Base-by-base conservation (phyloP, 73 alveolate species). In the Paramecium sexaurelia region DNA sequence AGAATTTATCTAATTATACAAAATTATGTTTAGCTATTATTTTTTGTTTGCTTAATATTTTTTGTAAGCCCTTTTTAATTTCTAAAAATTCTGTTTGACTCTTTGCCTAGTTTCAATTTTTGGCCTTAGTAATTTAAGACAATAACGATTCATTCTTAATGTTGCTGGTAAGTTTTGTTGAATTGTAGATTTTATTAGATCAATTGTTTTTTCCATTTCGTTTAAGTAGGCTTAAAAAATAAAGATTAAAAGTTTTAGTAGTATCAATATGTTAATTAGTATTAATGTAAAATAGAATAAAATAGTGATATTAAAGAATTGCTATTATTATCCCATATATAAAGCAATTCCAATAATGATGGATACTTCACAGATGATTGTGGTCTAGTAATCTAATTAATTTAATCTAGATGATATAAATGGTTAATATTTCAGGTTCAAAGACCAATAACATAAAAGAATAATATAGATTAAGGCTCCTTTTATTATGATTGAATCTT, bases 401-500 rank as follows among this genome's bases (percentile, higher is more conserved):
- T 78, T 78, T 19, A 78, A 33, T 41, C 55, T 45, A 11, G 26
- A 20, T 17, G 73, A 36, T 78, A 6, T 22, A 45, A 29, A 78
- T 19, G 90, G 90, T 10, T 27, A n/a, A 78, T 24, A 27, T 24
- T 20, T 17, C 9, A 78, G 24, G 1, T 78, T 24, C n/a, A 17
- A 39, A 56, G 73, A 78, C 32, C 75, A 24, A 45, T 78, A 78
- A 8, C 45, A 2, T 8, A 78, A 78, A 2, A 78, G 35, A 36
- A 78, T 43, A 56, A 45, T 19, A 20, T 20, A 24, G 10, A 45
- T 45, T 24, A 78, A 24, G 10, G 41, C 39, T 78, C 90, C 90
- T 45, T 78, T 78, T 19, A 78, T 17, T 2, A 78, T 40, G 32
- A 78, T 61, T 22, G 32, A 78, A 9, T 78, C 90, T 11, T 78